Evolutionary conservation across 345 rosid species (phyloP).

Genomic region (Turritis glabra): DNA sequence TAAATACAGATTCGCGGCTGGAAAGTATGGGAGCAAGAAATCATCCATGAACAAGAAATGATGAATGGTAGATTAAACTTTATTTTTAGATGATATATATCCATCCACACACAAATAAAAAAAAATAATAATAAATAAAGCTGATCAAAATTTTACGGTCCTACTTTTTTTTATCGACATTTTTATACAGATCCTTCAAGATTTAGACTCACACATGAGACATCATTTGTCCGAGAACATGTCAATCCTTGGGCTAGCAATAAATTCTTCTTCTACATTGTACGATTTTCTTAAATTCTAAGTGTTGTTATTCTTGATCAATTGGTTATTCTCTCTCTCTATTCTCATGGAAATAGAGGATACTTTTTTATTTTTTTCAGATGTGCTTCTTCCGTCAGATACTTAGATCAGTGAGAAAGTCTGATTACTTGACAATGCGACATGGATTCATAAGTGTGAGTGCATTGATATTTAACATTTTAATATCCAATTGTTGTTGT

Average conservation of each 20-base stretch:
- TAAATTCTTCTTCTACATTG: constrained; percentile 53
- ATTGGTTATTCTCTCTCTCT: neutral
- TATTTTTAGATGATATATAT: neutral
- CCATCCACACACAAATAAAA: neutral
- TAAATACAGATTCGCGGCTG: constrained; percentile 68
- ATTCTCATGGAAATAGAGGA: too few species aligned
- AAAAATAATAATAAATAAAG: too few species aligned
- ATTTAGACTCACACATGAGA: constrained; percentile 85
- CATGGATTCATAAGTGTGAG: constrained; percentile 81
- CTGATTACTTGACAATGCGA: constrained; percentile 82
- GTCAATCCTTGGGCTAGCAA: constrained; percentile 53
- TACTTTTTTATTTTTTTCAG: constrained; percentile 33
- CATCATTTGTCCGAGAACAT: constrained; percentile 73
- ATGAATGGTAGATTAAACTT: constrained; percentile 13
- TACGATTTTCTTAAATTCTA: constrained; percentile 32
- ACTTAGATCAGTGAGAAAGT: constrained; percentile 60
- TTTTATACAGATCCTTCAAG: constrained; percentile 56
- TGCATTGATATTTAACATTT: constrained; percentile 1
- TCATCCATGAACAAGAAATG: constrained; percentile 34
- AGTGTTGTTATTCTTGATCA: neutral
- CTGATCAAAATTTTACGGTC: neutral
- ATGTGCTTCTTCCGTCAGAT: constrained; percentile 80
- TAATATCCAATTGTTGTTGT: neutral
- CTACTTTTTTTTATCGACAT: neutral
- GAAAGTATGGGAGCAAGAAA: constrained; percentile 74